Evolutionary conservation across 805 yeast genomes (phyloP).

Genomic region (Kazachstania viticola): DNA sequence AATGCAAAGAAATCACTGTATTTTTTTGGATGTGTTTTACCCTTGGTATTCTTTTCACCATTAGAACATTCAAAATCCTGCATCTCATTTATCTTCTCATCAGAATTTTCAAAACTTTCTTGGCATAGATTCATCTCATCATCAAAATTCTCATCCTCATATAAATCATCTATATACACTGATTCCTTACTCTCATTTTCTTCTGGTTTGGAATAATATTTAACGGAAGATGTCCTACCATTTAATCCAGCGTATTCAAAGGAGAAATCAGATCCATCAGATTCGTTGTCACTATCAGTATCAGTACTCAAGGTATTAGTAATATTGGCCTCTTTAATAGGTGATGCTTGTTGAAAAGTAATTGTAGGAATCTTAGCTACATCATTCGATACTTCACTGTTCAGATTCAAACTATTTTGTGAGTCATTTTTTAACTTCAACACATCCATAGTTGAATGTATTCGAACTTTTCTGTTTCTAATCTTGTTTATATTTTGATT

Average conservation of each 20-base stretch:
- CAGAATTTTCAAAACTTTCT: slow-evolving; percentile 21
- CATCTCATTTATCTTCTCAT: slow-evolving; percentile 9
- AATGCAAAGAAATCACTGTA: slow-evolving; percentile 19
- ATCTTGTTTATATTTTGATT: slow-evolving; percentile 8
- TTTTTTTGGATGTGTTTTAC: slow-evolving; percentile 3
- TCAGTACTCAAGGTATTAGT: slow-evolving; percentile 1
- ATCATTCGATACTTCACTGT: not conserved
- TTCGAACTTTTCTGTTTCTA: slow-evolving; percentile 20
- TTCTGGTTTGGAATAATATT: slow-evolving; percentile 33
- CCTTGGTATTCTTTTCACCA: slow-evolving; percentile 1
- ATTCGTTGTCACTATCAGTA: slow-evolving; percentile 11
- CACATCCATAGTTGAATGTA: slow-evolving; percentile 23
- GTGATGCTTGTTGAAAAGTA: slow-evolving; percentile 3
- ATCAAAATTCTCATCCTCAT: slow-evolving; percentile 32
- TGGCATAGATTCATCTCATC: slow-evolving; percentile 30
- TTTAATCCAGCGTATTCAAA: slow-evolving; percentile 36
- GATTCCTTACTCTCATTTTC: slow-evolving; percentile 8
- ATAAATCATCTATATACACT: slow-evolving; percentile 30
- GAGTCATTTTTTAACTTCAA: slow-evolving; percentile 7
- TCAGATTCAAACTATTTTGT: not conserved
- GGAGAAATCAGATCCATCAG: slow-evolving; percentile 30
- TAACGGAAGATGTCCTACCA: slow-evolving; percentile 43
- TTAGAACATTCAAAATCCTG: not conserved
- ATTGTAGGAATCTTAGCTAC: slow-evolving; percentile 1
- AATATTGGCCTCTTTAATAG: not conserved